Percentiles rank a stretch among this genome's conserved stretches.
Evolutionary conservation across 495 filamentous ascomycete genomes (phyloP).

Genomic region (Thermothielavioides terrestris): DNA sequence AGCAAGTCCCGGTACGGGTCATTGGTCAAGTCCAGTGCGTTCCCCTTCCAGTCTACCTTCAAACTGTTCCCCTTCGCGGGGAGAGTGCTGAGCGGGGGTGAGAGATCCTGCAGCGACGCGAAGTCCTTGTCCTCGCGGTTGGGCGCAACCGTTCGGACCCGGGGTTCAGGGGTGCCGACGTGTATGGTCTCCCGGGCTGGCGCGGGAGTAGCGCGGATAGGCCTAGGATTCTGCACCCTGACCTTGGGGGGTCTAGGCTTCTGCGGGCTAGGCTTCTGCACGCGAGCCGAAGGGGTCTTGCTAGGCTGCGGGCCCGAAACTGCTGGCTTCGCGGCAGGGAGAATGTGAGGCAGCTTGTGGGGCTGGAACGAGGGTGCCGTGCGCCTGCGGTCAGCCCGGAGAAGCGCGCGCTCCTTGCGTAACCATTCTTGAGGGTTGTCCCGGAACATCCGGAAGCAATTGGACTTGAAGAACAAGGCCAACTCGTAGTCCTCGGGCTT

Average conservation of each 20-base stretch:
- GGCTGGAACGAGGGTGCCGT: slow-evolving; percentile 21
- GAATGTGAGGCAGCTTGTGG: slow-evolving; percentile 27
- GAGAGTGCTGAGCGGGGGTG: slow-evolving; percentile 62
- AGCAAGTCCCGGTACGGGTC: slow-evolving; percentile 72
- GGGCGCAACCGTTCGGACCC: slow-evolving; percentile 32
- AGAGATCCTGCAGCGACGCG: slow-evolving; percentile 64
- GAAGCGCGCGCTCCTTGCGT: slow-evolving; percentile 52
- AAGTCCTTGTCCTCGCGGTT: slow-evolving; percentile 86
- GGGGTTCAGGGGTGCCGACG: slow-evolving; percentile 41
- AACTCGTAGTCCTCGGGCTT: slow-evolving; percentile 61
- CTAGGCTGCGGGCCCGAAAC: slow-evolving; percentile 24
- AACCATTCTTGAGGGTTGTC: slow-evolving; percentile 53
- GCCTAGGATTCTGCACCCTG: slow-evolving; percentile 22
- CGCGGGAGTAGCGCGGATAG: slow-evolving; percentile 22
- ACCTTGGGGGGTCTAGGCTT: slow-evolving; percentile 19
- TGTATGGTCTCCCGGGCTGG: slow-evolving; percentile 26
- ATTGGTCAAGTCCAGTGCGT: slow-evolving; percentile 65
- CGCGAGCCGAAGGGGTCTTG: slow-evolving; percentile 40
- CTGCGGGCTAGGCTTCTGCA: slow-evolving; percentile 31
- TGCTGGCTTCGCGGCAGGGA: slow-evolving; percentile 37
- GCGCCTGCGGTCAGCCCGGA: slow-evolving; percentile 42
- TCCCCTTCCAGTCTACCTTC: slow-evolving; percentile 84
- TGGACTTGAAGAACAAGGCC: slow-evolving; percentile 57
- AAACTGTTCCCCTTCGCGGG: slow-evolving; percentile 53
- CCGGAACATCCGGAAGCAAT: slow-evolving; percentile 50